Evolutionary conservation across 345 rosid genomes (phyloP).

Genomic region (Populus euphratica): DNA sequence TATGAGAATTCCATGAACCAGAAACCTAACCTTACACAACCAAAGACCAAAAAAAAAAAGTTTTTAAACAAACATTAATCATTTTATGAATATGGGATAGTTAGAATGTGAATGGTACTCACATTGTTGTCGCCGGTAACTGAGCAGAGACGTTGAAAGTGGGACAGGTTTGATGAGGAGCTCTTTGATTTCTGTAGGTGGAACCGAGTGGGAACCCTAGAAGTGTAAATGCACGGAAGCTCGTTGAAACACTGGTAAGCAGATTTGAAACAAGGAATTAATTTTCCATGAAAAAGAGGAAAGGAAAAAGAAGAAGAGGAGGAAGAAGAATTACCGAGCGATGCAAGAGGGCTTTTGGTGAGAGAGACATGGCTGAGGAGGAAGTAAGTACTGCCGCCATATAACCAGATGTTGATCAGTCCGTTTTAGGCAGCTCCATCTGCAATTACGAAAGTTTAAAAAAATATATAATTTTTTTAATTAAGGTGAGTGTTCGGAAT

Average conservation of each 20-base stretch:
- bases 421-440: too few species aligned
- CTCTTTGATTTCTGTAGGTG: background rate
- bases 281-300: background rate
- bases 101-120: conserved; percentile 13
- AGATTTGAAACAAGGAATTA: background rate
- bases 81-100: too few species aligned
- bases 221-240: background rate
- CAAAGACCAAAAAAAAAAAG: background rate
- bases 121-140: conserved; percentile 24
- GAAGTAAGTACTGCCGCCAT: too few species aligned
- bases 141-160: conserved; percentile 20
- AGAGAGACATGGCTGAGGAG: background rate
- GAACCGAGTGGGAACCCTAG: conserved; percentile 10
- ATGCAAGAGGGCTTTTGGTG: conserved; percentile 8
- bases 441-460: too few species aligned
- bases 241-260: conserved; percentile 1
- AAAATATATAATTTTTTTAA: too few species aligned
- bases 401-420: too few species aligned
- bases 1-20: conserved; percentile 19
- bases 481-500: too few species aligned
- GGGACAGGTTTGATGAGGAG: background rate
- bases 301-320: background rate
- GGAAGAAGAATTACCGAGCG: conserved; percentile 1
- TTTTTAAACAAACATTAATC: background rate
- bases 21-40: conserved; percentile 25